phyloP scores from a whole-genome alignment of 1,139 yeast genomes.

The Lodderomyces theae region DNA sequence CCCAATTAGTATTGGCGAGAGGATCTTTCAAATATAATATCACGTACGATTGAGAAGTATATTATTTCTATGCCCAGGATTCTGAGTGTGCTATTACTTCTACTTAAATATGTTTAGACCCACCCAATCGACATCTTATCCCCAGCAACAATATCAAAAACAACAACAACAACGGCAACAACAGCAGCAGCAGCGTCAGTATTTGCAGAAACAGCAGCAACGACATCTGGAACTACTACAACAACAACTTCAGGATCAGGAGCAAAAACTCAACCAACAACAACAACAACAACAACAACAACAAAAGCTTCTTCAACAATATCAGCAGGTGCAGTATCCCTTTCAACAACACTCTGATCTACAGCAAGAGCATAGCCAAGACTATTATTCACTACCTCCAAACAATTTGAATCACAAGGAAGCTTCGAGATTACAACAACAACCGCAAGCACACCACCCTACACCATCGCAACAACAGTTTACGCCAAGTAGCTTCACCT shows the following conservation, averaged over 20 bases:
- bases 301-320: slow-evolving; percentile 1
- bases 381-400: not conserved
- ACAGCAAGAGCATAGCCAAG: not conserved
- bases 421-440: not conserved
- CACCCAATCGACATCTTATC: not conserved
- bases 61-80: not conserved
- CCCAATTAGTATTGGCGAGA: not conserved
- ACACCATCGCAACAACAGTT: not conserved
- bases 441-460: not conserved
- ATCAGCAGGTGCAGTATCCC: not conserved
- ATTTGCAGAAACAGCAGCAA: not conserved
- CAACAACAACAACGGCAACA: slow-evolving; percentile 2
- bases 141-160: not conserved
- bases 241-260: not conserved
- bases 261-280: not conserved
- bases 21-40: slow-evolving; percentile 3
- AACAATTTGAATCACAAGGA: not conserved
- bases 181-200: slow-evolving; percentile 2
- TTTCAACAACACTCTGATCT: too few relatives aligned
- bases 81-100: too few relatives aligned
- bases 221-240: not conserved
- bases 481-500: not conserved
- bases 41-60: slow-evolving; percentile 3
- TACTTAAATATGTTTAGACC: not conserved
- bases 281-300: slow-evolving; percentile 4